A percentile compares a stretch with the other conserved stretches of the same genome.
These are phyloP conservation scores for Solanum appendiculatum DNA, from an alignment of 257 asterid genomes.

Conservation along the genomic window DNA sequence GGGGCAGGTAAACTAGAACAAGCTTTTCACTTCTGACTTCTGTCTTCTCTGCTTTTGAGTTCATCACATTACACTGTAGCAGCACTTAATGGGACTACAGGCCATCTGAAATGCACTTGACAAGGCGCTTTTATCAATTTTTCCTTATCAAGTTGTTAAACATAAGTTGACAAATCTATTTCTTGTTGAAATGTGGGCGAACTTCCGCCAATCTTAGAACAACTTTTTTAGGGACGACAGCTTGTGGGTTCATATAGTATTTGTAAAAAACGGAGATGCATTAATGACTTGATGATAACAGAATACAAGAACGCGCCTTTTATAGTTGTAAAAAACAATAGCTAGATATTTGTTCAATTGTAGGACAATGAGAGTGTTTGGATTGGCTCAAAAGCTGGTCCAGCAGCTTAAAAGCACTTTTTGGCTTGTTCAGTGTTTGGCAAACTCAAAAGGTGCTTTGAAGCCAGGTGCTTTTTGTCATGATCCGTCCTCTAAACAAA, in stretches of 20 bases:
- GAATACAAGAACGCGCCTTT: background rate
- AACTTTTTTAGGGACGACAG: background rate
- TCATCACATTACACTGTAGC: background rate
- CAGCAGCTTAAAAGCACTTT: background rate
- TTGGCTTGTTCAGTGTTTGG: background rate
- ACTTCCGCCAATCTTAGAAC: background rate
- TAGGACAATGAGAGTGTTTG: background rate
- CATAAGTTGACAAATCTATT: background rate
- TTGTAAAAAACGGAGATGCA: background rate
- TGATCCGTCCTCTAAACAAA: background rate
- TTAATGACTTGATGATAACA: background rate
- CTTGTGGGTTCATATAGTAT: background rate
- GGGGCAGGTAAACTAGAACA: constrained; percentile 1
- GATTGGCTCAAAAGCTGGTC: background rate
- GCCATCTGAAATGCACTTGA: background rate
- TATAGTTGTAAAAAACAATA: background rate
- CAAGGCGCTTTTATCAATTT: background rate
- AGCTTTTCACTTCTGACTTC: background rate
- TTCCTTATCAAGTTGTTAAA: background rate
- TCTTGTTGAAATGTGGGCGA: background rate
- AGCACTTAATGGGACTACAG: background rate
- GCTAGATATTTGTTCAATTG: background rate
- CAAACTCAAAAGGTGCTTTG: background rate
- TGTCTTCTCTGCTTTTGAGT: background rate
- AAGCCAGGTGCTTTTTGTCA: background rate